Evolutionary conservation across 345 rosid species (phyloP), one percentile per base, ranked within the genome.

Genomic region (Salix udensis): DNA sequence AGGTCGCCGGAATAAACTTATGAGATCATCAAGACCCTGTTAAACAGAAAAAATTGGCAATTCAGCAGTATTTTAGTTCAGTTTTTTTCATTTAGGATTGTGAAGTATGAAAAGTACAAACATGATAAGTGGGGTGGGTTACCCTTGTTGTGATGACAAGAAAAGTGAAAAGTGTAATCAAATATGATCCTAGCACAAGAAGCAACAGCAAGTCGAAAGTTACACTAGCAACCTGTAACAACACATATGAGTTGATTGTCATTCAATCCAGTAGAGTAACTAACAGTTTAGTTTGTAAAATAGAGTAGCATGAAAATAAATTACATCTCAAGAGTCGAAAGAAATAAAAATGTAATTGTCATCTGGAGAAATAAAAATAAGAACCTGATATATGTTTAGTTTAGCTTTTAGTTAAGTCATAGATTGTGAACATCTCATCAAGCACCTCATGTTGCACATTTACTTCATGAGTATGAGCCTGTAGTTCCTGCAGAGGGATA

Each of bases 91-190:
- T 24, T 10, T 4, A 58, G 23, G 28, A 23, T 55, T n/a, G 28
- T n/a, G 62, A 53, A 53, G 61, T n/a, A 23, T 7, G 23, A n/a
- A 58, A 7, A 1, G 14, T 58, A 23, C 28, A 58, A 8, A n/a
- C 28, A 58, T 71, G 69, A 65, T 52, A 60, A 40, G 76, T 36
- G 14, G 44, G 39, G 19, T 74, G 52, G 39, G n/a, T 76, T 89
- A 96, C 99, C 95, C 99, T 87, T 50, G 99, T 96, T 64, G 96
- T 92, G 78, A 96, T 87, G 82, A 93, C 92, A 52, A 96, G 98
- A 82, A 96, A 93, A 80, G 97, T 89, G 87, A 93, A 96, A 61
- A 96, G 96, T 65, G 89, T 86, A 73, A 93, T 93, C 81, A 96
- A 85, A 80, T 96, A 96, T 2, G 97, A 96, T 79, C 98, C 98